Evolutionary conservation across 352 stramenopile genomes (phyloP), one percentile per base, ranked within the genome.

Genomic region (Globisporangium recalcitrans): DNA sequence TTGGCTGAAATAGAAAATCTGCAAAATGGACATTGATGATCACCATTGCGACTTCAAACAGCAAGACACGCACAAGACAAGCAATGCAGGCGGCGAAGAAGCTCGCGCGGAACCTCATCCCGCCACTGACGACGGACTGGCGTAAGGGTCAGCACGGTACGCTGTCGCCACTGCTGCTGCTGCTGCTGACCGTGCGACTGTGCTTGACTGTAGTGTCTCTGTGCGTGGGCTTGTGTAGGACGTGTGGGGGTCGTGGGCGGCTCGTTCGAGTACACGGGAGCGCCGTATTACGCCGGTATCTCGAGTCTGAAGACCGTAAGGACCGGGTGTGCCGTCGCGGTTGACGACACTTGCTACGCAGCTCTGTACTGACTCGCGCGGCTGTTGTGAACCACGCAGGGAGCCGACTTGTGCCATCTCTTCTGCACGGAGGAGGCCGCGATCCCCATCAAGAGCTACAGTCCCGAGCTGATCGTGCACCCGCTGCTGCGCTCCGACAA

Each of bases 401-500:
- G 97, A 5, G 94, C 94, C 16, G 97, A 99, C 78, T 72, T 99
- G 64, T 93, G 87, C 34, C 97, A 97, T 63, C 75, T 99, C 14
- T 98, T 99, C 62, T 98, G 92, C 67, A 91, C 96, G 4, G 67
- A 94, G 52, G 91, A 98, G 63, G 97, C 97, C 0, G 76, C 90
- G n/a, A 74, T 97, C 22, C 92, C 96, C 4, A 98, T 99, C 76
- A 99, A 99, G 73, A 97, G 84, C 64, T 99, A 99, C 79, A 97
- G 87, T 62, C 96, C 96, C 0, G 96, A 98, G 75, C 82, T 99
- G 22, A 98, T 99, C 73, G 96, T 98, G 19, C 86, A 95, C 27
- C 86, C 86, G 49, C 65, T 91, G 11, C 69, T 95, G 52, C 77
- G 66, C n/a, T 89, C 80, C 11, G 82, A 90, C 31, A 67, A 64